A percentile compares a stretch with the other conserved stretches of the same genome.
These are phyloP conservation scores for Kluyveromyces wickerhamii DNA, from an alignment of 805 yeast species.

Conservation along the genomic window DNA sequence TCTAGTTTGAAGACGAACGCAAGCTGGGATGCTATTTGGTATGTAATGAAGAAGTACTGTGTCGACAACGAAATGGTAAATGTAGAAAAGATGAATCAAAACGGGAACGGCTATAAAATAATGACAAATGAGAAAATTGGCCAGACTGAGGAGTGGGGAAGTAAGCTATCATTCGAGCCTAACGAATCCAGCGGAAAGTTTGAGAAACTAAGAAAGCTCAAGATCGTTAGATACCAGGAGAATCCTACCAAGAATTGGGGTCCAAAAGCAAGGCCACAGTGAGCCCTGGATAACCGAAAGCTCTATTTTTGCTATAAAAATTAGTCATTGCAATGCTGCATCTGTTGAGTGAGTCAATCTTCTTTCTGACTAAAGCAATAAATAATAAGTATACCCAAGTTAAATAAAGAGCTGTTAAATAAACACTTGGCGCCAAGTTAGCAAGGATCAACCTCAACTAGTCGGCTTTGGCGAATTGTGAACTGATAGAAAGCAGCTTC, in stretches of 20 bases:
- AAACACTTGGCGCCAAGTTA: too few species aligned
- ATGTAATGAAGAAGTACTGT: conserved; percentile 57
- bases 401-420: too few species aligned
- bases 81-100: conserved; percentile 36
- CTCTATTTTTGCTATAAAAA: too few species aligned
- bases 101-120: conserved; percentile 53
- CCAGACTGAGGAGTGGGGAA: conserved; percentile 19
- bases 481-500: too few species aligned
- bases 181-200: conserved; percentile 51
- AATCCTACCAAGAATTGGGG: conserved; percentile 98
- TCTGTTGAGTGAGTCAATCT: too few species aligned
- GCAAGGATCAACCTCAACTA: too few species aligned
- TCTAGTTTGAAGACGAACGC: conserved; percentile 88
- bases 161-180: conserved; percentile 45
- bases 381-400: too few species aligned
- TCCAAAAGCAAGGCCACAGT: conserved; percentile 72
- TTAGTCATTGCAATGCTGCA: too few species aligned
- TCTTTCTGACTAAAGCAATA: too few species aligned
- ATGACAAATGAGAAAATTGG: conserved; percentile 36
- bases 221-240: conserved; percentile 81
- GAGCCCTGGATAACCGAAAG: too few species aligned
- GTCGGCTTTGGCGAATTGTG: too few species aligned
- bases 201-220: conserved; percentile 58
- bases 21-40: conserved; percentile 73
- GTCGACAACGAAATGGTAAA: conserved; percentile 37